Base-by-base conservation (phyloP, 345 rosid genomes). In the Conringia planisiliqua region DNA sequence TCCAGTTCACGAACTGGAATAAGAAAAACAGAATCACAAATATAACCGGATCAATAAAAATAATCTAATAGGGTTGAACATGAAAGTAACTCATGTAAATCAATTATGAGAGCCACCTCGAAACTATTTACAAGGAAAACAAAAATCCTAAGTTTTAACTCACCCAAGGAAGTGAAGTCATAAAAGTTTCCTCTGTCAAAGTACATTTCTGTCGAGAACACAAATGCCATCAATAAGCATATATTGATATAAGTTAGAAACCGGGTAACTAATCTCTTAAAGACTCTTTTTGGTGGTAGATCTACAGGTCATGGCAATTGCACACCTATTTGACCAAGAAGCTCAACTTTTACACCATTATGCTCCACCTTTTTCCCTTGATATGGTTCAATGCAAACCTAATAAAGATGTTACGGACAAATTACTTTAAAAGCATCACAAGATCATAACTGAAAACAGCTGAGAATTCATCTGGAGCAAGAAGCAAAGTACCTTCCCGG, bases 311-410 rank as follows among this genome's bases (percentile, higher is more conserved):
- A 57, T 30, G 60, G 55, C 44, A 77, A 56, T 10, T 14, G 77
- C 83, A 75, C 46, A 89, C 99, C 97, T 81, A 95, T 95, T 79
- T 95, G 99, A 78, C 98, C 98, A 73, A 95, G 96, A 71, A 95
- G 96, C 73, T 95, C 99, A 75, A 92, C 88, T 85, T 92, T 95
- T 0, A 92, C 86, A 72, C 99, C 98, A 72, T 90, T 92, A 81
- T 92, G 98, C 62, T 95, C 99, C 74, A 92, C 87, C 77, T 92
- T 95, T 79, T 90, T 92, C 83, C 99, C 99, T 80, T 85, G 98
- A 80, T 82, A 71, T 70, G 98, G 99, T 77, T 92, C 98, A 73
- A 95, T 54, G 27, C 86, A 86, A 46, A 95, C 84, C 99, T 95
- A 76, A 69, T 73, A 51, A 72, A 32, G 27, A 75, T 14, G 46